A percentile compares a stretch with the other conserved stretches of the same genome.
Conservation (phyloP, 768 basidiomycete species). For the Suillus spraguei region DNA sequence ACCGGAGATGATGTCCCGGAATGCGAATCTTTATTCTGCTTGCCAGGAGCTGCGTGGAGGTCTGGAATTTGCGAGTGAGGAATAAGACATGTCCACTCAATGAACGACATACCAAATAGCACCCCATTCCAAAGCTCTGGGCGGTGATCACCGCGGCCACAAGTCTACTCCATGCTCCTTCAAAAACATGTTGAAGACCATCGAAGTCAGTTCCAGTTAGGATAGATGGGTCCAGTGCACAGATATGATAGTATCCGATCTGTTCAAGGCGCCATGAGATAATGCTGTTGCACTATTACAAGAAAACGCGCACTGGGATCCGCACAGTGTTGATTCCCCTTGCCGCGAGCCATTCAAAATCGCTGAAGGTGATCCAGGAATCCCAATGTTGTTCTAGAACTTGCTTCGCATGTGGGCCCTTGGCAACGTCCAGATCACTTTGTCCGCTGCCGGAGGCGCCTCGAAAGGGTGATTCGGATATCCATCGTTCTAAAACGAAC, state of each 20-base stretch:
- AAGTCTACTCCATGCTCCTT: conserved; percentile 71
- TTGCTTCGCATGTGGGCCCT: conserved; percentile 46
- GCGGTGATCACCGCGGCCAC: conserved; percentile 62
- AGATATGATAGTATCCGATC: conserved; percentile 78
- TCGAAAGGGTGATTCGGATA: conserved; percentile 58
- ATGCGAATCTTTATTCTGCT: conserved; percentile 72
- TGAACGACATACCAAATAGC: conserved; percentile 54
- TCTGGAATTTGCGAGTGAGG: conserved; percentile 43
- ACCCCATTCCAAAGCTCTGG: conserved; percentile 63
- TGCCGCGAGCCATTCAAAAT: conserved; percentile 56
- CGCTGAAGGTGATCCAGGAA: conserved; percentile 53
- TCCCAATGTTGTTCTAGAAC: conserved; percentile 51
- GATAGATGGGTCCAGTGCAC: conserved; percentile 57
- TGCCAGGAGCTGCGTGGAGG: conserved; percentile 74
- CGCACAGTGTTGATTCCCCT: conserved; percentile 62
- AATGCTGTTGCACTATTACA: conserved; percentile 12
- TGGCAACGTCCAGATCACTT: conserved; percentile 73
- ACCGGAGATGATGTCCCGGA: conserved; percentile 56
- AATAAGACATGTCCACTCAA: conserved; percentile 15
- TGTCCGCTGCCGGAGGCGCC: conserved; percentile 55
- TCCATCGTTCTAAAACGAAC: conserved; percentile 84
- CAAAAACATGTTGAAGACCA: conserved; percentile 48
- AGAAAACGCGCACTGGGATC: conserved; percentile 62
- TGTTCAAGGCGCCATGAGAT: conserved; percentile 26
- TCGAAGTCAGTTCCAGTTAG: conserved; percentile 69